phyloP scores from a whole-genome alignment of 441 rosid genomes.

The Bruguiera hainesii region DNA sequence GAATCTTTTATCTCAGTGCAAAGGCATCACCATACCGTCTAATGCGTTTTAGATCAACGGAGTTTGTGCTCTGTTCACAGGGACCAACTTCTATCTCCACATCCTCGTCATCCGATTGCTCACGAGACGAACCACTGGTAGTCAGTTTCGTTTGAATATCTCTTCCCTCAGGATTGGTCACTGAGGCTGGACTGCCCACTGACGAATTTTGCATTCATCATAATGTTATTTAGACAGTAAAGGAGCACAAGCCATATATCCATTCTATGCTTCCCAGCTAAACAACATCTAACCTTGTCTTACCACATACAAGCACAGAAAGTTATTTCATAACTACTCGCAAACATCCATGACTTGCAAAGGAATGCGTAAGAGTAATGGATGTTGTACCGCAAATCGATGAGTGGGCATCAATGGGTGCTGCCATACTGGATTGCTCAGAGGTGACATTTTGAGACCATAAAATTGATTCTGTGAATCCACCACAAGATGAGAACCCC shows the following conservation, averaged over 20 bases:
- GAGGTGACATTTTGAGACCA: constrained; percentile 28
- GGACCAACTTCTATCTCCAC: constrained; percentile 68
- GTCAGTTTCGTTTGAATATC: constrained; percentile 33
- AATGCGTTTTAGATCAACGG: constrained; percentile 52
- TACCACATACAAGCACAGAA: background rate
- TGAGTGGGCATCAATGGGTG: constrained; percentile 50
- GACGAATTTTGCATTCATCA: constrained; percentile 30
- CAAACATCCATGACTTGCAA: no score
- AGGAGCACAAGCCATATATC: no score
- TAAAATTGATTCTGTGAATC: constrained; percentile 23
- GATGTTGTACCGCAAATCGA: constrained; percentile 41
- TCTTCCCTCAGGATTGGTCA: constrained; percentile 34
- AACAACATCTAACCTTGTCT: background rate
- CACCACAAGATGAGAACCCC: constrained; percentile 24
- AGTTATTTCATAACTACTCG: no score
- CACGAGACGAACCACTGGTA: constrained; percentile 40
- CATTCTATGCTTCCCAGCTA: background rate
- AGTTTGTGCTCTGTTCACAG: constrained; percentile 51
- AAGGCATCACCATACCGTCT: constrained; percentile 41
- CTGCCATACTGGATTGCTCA: constrained; percentile 16
- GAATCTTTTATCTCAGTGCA: background rate
- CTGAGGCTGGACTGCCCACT: constrained; percentile 41
- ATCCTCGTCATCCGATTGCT: constrained; percentile 61
- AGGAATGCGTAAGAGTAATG: background rate
- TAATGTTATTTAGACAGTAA: background rate